Evolutionary conservation across 2,329 filamentous ascomycete genomes (phyloP), one percentile per base, ranked within the genome.

Genomic region (Aureobasidium subglaciale): DNA sequence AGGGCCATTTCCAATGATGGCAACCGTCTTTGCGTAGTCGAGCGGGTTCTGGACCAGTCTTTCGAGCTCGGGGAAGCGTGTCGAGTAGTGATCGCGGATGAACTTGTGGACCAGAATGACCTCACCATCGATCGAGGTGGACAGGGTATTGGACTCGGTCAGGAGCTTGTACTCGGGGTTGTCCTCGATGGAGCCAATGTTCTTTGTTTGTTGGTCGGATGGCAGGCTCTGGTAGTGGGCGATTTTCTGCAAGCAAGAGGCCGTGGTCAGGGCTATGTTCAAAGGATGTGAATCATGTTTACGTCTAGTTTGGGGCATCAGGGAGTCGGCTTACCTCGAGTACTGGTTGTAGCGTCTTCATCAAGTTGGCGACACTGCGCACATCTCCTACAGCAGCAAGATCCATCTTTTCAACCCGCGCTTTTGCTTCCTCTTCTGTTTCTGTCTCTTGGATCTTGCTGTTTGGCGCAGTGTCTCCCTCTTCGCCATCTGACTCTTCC

Each of bases 41-140:
- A 97, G 79, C 1, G 93, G 90, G 64, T 92, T 96, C 56, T 88
- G 90, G 58, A 99, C 86, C 30, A 99, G 81, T 16, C 81, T 83
- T 70, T 99, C 93, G 37, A 99, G 81, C 71, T 96, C 92, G 0
- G 93, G 92, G 65, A 97, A 99, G 59, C 92, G 84, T 16, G 87
- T 80, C 9, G 91, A 96, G 74, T 99, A 99, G 72, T 96, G 90
- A 66, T 99, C 93, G 65, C 92, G 84, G 58, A 96, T 90, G 70
- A 90, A 95, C 73, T 99, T 99, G 78, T 99, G 93, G 20, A 97
- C 88, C 7, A 93, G 81, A 30, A 88, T 87, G 42, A 97, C 88
- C 70, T 97, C 92, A 67, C 88, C 89, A 63, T 96, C 91, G 62
- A 97, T 96, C 60, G 88, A 87, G 5, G 92, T 95, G 0, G 93